Evolutionary conservation across 2,329 filamentous ascomycete species (phyloP), one percentile per base, ranked within the genome.

Genomic region (Hymenoscyphus repandus): DNA sequence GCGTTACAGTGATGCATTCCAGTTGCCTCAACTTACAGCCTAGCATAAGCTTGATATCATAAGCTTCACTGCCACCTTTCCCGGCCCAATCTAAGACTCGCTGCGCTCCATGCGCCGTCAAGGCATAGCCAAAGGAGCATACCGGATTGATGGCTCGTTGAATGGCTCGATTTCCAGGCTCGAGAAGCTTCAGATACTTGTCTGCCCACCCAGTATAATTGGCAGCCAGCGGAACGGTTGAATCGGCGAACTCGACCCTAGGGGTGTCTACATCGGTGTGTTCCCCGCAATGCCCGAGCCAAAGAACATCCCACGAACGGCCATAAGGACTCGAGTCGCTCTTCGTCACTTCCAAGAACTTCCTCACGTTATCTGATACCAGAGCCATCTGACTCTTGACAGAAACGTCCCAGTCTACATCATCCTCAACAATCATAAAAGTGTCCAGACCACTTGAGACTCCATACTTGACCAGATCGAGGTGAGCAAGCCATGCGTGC

Each of bases 201-300:
- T 50, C 44, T 12, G 58, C 47, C 62, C 64, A 63, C 1, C 64
- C 62, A 2, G 49, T 54, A 42, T 66, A 67, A 3, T 57, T 47
- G 1, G 52, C 52, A 5, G 52, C 49, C 5, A 56, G 45, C 13
- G 58, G 56, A 4, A 59, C 55, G 7, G 62, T 56, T 4, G 54
- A 43, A 37, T 66, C 64, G 1, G 27, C n/a, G 45, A 54, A 64
- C 9, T 50, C 36, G 6, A 60, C 45, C 13, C 47, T 39, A 1
- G 53, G 50, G 10, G 57, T 50, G 7, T 50, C 49, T 46, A 54
- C 45, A 2, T 53, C 48, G 6, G 59, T 58, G 3, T 51, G 52
- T 13, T 66, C 65, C 30, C 65, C 66, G 55, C 68, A 70, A 44
- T 68, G 66, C 1, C 69, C 69, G 13, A 71, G 55, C 68, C 68